Percentiles rank a stretch among this genome's conserved stretches.
Evolutionary conservation across 2,329 filamentous ascomycete genomes (phyloP).

Genomic region (Ramularia collo-cygni): DNA sequence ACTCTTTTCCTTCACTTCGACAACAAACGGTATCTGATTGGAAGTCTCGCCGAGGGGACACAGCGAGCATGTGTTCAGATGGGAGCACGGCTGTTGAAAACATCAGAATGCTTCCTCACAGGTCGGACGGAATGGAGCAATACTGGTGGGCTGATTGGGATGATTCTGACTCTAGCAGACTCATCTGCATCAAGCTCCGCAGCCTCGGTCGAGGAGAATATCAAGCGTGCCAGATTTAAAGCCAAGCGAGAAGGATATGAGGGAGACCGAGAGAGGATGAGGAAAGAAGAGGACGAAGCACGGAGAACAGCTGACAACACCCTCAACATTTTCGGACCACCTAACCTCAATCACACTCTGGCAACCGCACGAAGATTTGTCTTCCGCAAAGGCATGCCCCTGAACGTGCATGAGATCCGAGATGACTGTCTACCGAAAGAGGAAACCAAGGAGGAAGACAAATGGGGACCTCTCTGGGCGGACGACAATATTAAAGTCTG

Average conservation of each 20-base stretch:
- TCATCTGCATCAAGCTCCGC: constrained; percentile 43
- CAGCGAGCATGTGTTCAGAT: constrained; percentile 70
- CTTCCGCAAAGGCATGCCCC: constrained; percentile 72
- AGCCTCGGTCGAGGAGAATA: constrained; percentile 37
- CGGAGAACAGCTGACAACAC: constrained; percentile 30
- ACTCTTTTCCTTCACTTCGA: constrained; percentile 73
- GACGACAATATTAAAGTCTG: constrained; percentile 78
- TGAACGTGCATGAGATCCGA: constrained; percentile 62
- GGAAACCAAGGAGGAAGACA: constrained; percentile 27
- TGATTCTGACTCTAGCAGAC: constrained; percentile 79
- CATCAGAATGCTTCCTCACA: constrained; percentile 75
- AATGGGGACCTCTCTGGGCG: constrained; percentile 57
- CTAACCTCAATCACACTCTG: constrained; percentile 71
- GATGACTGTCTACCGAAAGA: constrained; percentile 25
- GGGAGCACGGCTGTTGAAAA: constrained; percentile 56
- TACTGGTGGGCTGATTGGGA: constrained; percentile 74
- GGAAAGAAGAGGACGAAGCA: constrained; percentile 24
- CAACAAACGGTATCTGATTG: constrained; percentile 76
- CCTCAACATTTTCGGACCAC: constrained; percentile 68
- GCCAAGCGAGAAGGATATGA: constrained; percentile 28
- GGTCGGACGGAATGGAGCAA: constrained; percentile 69
- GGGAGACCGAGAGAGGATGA: constrained; percentile 20
- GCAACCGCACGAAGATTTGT: constrained; percentile 81
- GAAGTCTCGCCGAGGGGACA: constrained; percentile 73
- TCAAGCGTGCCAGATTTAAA: constrained; percentile 27